These are phyloP conservation scores for Acacia concinna DNA, from an alignment of 331 rosid species.

Conservation along the genomic window DNA sequence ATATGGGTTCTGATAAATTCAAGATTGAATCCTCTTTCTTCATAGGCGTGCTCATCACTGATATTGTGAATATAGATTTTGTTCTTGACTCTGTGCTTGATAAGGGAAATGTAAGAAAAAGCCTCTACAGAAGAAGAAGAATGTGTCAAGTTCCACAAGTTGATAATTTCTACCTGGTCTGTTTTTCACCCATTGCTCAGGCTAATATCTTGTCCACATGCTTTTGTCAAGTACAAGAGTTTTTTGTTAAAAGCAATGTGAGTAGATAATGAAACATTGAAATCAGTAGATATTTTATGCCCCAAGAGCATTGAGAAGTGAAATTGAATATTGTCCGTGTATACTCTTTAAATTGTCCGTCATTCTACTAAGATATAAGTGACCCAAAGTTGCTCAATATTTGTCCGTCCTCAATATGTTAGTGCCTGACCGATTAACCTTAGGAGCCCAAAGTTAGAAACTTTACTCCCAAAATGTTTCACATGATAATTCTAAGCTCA, in stretches of 20 bases:
- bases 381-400: not conserved
- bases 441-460: too few relatives aligned
- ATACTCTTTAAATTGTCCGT: not conserved
- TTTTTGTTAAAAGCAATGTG: not conserved
- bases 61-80: not conserved
- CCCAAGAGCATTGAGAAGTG: too few relatives aligned
- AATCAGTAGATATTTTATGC: not conserved
- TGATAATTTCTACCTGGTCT: not conserved
- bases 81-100: not conserved
- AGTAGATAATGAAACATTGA: not conserved
- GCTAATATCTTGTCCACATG: not conserved
- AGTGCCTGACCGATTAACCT: too few relatives aligned
- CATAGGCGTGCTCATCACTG: not conserved
- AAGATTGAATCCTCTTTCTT: constrained; percentile 11
- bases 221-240: not conserved
- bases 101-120: not conserved
- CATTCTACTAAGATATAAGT: not conserved
- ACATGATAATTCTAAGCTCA: too few relatives aligned
- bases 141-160: not conserved
- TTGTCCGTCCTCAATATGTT: too few relatives aligned
- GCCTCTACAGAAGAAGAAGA: not conserved
- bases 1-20: constrained; percentile 60
- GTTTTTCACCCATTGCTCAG: not conserved
- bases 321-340: not conserved
- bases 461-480: too few relatives aligned